Base-by-base conservation (phyloP, 495 filamentous ascomycete species). In the Lasiosphaeriaceae sp. region DNA sequence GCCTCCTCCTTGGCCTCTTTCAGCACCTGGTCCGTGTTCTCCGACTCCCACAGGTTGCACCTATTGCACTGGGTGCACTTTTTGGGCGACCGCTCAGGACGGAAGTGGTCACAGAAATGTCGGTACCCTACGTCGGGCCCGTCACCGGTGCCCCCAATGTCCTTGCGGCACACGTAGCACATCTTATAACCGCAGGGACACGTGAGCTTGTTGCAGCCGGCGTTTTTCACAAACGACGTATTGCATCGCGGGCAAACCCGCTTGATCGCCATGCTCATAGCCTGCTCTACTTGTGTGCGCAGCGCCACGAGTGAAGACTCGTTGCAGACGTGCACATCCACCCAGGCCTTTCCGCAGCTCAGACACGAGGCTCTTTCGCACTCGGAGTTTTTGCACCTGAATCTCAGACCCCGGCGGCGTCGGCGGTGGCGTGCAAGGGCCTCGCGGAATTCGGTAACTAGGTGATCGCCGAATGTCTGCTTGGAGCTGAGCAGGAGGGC, bases 181-280 rank as follows among this genome's bases (percentile, higher is more conserved):
- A 98, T 98, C 57, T 87, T 86, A 71, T 97, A 98, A 0, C 94
- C 92, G 69, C 94, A 98, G n/a, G 90, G 81, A 68, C 94, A 98
- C n/a, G 89, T 92, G 16, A 98, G 73, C 70, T 96, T 97, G 74
- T 98, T 98, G 78, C 94, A 98, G 57, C 94, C 94, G 31, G 87
- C 85, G 2, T 81, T 84, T 66, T 97, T 97, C 70, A 98, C 87
- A 65, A 98, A 97, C 16, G 87, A 89, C 22, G 91, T 85, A 56
- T 88, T 83, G 75, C 94, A 98, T 52, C 83, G 80, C 11, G 94
- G 94, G 69, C 94, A 98, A 17, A 92, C 96, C 41, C 94, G 90
- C 72, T 98, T 98, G 60, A 98, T 84, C 14, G 94, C 94, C 51
- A 91, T 85, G 39, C 92, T 93, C 75, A 92, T 91, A 20, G 92